Percentiles rank a stretch among this genome's conserved stretches.
Conservation (phyloP, 2,329 filamentous ascomycete genomes). For the Scytalidium sp. region DNA sequence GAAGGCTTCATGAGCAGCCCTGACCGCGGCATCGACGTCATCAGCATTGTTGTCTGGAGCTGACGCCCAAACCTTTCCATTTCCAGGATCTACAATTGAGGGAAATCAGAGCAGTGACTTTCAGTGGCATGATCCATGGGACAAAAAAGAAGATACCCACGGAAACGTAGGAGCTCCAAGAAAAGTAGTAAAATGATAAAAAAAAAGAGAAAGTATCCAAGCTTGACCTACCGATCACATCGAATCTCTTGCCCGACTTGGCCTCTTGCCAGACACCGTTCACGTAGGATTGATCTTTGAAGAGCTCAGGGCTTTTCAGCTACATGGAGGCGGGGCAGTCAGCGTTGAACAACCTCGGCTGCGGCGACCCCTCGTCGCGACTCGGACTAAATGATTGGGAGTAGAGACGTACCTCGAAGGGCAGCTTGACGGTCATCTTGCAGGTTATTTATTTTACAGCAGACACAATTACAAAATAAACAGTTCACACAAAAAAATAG, state of each 20-base stretch:
- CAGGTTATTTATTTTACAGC: no score
- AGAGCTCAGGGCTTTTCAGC: conserved; percentile 51
- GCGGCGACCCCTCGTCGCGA: background rate
- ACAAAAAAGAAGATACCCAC: no score
- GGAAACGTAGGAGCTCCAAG: no score
- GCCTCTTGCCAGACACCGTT: conserved; percentile 53
- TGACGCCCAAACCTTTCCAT: conserved; percentile 37
- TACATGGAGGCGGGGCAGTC: conserved; percentile 41
- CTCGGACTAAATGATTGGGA: background rate
- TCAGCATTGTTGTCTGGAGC: conserved; percentile 42
- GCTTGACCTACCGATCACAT: conserved; percentile 31
- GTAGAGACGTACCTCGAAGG: background rate
- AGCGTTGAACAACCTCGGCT: background rate
- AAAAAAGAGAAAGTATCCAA: background rate
- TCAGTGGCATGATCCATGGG: no score
- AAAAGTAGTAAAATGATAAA: no score
- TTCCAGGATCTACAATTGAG: conserved; percentile 40
- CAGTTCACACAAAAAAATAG: background rate
- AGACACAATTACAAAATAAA: background rate
- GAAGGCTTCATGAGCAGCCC: conserved; percentile 59
- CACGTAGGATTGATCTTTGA: conserved; percentile 51
- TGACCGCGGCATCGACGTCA: conserved; percentile 60
- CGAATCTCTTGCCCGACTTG: conserved; percentile 54
- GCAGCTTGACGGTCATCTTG: background rate
- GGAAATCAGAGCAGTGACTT: background rate